Evolutionary conservation across 345 rosid species (phyloP).

Genomic region (Mercurialis annua): DNA sequence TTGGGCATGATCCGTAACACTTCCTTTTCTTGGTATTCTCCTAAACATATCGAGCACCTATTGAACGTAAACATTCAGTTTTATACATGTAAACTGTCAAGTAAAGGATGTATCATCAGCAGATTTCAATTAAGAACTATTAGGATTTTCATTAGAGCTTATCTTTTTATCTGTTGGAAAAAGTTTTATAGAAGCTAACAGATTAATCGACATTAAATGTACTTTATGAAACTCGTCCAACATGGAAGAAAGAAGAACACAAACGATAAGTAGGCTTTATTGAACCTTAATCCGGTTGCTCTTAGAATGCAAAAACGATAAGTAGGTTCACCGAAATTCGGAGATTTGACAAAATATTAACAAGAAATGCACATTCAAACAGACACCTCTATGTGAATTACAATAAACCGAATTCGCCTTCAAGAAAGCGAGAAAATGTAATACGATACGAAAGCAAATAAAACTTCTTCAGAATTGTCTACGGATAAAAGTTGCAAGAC

Average conservation of each 20-base stretch:
- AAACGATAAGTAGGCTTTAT: background rate
- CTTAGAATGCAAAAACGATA: no score
- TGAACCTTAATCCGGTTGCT: background rate
- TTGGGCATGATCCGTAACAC: slow-evolving; percentile 62
- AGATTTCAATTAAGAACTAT: background rate
- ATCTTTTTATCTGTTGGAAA: background rate
- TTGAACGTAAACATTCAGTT: slow-evolving; percentile 8
- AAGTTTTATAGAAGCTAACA: background rate
- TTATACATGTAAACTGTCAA: background rate
- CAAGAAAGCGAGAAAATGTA: background rate
- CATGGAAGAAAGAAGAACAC: background rate
- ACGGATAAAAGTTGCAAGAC: slow-evolving; percentile 17
- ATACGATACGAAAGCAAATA: no score
- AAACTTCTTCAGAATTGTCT: background rate
- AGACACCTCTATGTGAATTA: background rate
- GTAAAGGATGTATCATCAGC: background rate
- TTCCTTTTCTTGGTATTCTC: slow-evolving; percentile 67
- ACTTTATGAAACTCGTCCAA: background rate
- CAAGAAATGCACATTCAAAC: background rate
- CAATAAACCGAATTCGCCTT: background rate
- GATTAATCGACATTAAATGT: background rate
- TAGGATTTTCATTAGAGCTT: background rate
- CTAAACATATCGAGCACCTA: slow-evolving; percentile 73
- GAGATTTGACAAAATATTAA: background rate
- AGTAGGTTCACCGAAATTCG: background rate